phyloP scores from a whole-genome alignment of 805 yeast species.

The Clavispora santaluciae region DNA sequence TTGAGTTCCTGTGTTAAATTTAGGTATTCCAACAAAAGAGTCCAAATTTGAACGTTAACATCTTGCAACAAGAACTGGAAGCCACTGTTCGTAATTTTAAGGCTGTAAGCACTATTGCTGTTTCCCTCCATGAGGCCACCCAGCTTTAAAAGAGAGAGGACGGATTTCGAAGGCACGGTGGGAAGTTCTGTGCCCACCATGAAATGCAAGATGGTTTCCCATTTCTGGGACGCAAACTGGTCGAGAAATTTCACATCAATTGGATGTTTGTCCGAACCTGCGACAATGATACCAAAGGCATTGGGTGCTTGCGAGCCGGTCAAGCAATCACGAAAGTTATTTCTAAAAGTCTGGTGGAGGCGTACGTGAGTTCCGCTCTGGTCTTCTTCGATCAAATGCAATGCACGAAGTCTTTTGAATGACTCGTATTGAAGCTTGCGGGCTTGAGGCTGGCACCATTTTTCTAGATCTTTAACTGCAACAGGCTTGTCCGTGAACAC shows the following conservation, averaged over 20 bases:
- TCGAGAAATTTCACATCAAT: conserved; percentile 68
- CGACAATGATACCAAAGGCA: conserved; percentile 73
- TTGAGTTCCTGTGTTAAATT: conserved; percentile 76
- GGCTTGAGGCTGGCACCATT: conserved; percentile 67
- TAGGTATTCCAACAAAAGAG: conserved; percentile 78
- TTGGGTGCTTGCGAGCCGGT: conserved; percentile 68
- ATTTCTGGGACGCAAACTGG: conserved; percentile 73
- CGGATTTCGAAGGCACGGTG: conserved; percentile 71
- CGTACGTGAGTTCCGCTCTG: conserved; percentile 43
- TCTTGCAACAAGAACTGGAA: conserved; percentile 93
- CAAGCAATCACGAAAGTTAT: conserved; percentile 73
- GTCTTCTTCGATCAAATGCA: conserved; percentile 70
- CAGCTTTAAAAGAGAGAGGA: conserved; percentile 66
- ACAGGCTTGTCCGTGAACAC: conserved; percentile 75
- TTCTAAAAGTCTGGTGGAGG: conserved; percentile 69
- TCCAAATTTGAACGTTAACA: conserved; percentile 92
- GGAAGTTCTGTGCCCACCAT: conserved; percentile 91
- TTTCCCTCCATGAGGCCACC: conserved; percentile 83
- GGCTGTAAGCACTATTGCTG: conserved; percentile 27
- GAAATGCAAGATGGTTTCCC: conserved; percentile 94
- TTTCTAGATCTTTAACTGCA: conserved; percentile 59
- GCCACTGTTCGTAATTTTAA: conserved; percentile 83
- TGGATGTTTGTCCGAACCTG: conserved; percentile 45
- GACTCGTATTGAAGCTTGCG: conserved; percentile 67
- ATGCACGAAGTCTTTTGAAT: conserved; percentile 63